phyloP scores from a whole-genome alignment of 768 basidiomycete species.

The Grammothele lineata region DNA sequence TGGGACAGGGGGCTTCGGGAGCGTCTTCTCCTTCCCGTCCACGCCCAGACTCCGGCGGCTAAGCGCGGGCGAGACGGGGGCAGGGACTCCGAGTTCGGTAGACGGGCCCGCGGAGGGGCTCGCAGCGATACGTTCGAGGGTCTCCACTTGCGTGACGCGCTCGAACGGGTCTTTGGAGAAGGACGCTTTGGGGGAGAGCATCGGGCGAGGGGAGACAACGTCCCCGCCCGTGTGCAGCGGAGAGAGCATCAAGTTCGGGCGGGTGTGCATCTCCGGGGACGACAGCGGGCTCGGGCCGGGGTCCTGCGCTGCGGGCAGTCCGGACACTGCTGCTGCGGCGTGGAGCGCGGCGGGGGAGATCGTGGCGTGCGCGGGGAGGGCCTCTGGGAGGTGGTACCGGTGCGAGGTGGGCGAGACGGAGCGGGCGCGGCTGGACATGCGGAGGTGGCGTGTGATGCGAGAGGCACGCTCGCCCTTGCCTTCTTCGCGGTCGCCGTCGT shows the following conservation, averaged over 20 bases:
- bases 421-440: conserved; percentile 49
- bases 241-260: conserved; percentile 6
- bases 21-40: conserved; percentile 46
- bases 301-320: not conserved
- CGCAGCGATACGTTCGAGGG: conserved; percentile 71
- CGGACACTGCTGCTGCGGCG: not conserved
- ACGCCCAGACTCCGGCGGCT: not conserved
- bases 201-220: conserved; percentile 60
- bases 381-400: conserved; percentile 39
- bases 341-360: conserved; percentile 2
- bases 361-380: conserved; percentile 4
- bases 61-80: not conserved
- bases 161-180: conserved; percentile 39
- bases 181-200: conserved; percentile 62
- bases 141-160: conserved; percentile 48
- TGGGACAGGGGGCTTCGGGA: conserved; percentile 55
- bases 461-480: conserved; percentile 60
- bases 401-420: conserved; percentile 63
- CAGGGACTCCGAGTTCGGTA: no score
- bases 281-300: conserved; percentile 3
- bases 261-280: conserved; percentile 4
- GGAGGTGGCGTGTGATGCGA: conserved; percentile 56
- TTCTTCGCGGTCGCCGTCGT: conserved; percentile 40
- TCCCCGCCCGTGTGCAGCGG: conserved; percentile 11
- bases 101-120: conserved; percentile 22